phyloP scores from a whole-genome alignment of 306 rosid genomes.

The Prunus mume region DNA sequence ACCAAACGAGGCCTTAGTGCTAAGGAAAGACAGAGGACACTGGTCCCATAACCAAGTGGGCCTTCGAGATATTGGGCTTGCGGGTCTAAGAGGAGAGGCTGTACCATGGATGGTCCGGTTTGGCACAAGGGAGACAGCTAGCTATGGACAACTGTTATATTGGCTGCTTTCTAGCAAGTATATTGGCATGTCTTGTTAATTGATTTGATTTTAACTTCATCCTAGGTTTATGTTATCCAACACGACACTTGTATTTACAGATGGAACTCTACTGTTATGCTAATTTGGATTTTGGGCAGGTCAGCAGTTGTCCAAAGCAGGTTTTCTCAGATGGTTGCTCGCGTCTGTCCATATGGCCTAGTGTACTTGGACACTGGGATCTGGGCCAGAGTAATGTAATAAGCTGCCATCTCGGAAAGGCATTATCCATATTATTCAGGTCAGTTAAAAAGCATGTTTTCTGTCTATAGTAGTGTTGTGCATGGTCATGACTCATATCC shows the following conservation, averaged over 20 bases:
- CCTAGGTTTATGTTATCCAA: not conserved
- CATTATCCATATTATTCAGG: not conserved
- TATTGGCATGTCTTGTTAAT: not conserved
- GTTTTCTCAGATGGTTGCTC: not conserved
- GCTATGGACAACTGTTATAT: not conserved
- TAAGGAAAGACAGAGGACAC: no score
- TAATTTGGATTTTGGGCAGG: constrained; percentile 5
- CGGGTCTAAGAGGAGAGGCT: no score
- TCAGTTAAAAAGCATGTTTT: not conserved
- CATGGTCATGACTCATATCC: not conserved
- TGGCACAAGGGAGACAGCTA: constrained; percentile 8
- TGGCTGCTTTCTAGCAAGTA: not conserved
- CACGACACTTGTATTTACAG: not conserved
- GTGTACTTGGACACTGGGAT: not conserved
- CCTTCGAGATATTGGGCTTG: no score
- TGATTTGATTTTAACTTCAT: not conserved
- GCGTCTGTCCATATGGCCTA: not conserved
- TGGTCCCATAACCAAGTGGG: no score
- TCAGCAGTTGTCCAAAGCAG: not conserved
- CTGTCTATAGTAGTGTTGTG: not conserved
- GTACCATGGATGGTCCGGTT: not conserved
- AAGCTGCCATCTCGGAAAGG: not conserved
- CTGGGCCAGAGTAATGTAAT: not conserved
- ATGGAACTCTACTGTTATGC: constrained; percentile 3
- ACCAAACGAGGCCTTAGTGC: no score